Percentiles rank a stretch among this genome's conserved stretches.
phyloP scores from a whole-genome alignment of 2,329 filamentous ascomycete species.

The Alternaria dauci region DNA sequence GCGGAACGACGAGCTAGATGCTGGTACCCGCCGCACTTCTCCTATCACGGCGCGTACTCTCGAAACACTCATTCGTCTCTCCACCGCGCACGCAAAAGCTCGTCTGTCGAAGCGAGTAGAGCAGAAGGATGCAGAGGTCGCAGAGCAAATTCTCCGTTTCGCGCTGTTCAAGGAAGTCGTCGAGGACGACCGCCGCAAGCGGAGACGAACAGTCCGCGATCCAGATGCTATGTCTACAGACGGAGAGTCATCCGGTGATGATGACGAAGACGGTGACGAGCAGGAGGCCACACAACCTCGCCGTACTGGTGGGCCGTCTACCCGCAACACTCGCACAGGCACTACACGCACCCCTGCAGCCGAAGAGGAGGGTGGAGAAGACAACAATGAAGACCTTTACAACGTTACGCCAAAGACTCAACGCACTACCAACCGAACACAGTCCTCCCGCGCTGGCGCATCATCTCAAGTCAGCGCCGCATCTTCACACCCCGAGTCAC shows the following conservation, averaged over 20 bases:
- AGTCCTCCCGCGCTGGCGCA: slow-evolving; percentile 42
- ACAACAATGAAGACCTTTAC: slow-evolving; percentile 65
- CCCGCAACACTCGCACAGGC: slow-evolving; percentile 41
- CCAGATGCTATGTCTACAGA: slow-evolving; percentile 64
- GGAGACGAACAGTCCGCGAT: slow-evolving; percentile 75
- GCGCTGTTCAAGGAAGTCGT: slow-evolving; percentile 97
- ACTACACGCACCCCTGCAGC: slow-evolving; percentile 45
- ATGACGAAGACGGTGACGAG: slow-evolving; percentile 67
- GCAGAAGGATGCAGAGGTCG: slow-evolving; percentile 84
- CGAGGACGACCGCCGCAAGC: slow-evolving; percentile 78
- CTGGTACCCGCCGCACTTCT: slow-evolving; percentile 90
- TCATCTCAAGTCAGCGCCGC: slow-evolving; percentile 74
- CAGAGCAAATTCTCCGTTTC: slow-evolving; percentile 89
- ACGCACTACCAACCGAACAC: slow-evolving; percentile 51
- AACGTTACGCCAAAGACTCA: slow-evolving; percentile 59
- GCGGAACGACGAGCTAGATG: slow-evolving; percentile 93
- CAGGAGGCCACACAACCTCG: slow-evolving; percentile 36
- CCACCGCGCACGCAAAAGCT: slow-evolving; percentile 94
- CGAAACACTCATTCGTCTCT: slow-evolving; percentile 96
- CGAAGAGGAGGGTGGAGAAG: slow-evolving; percentile 56
- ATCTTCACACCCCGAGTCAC: slow-evolving; percentile 80
- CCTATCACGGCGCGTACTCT: slow-evolving; percentile 97
- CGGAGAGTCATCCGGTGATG: slow-evolving; percentile 66
- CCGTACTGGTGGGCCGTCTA: slow-evolving; percentile 52
- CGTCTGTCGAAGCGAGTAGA: slow-evolving; percentile 88